Base-by-base conservation (phyloP, 352 stramenopile genomes). In the Globisporangium cederbergense region DNA sequence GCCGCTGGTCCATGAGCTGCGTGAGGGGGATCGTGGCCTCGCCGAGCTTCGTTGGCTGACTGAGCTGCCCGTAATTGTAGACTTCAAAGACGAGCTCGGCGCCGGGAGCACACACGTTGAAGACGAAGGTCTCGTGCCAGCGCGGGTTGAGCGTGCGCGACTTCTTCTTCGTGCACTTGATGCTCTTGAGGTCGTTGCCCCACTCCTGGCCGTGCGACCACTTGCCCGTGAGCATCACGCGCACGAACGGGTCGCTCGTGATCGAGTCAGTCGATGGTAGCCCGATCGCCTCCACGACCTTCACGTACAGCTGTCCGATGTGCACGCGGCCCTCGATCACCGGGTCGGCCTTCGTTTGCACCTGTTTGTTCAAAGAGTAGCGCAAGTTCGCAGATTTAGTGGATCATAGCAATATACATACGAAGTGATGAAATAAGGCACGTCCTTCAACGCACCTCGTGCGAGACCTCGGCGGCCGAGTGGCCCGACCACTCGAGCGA, bases 61-160 rank as follows among this genome's bases (percentile, higher is more conserved):
- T 90, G 54, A 95, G 62, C 64, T 95, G 86, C 0, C 86, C 86
- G 51, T 90, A 86, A 68, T 95, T 95, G 73, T 91, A 95, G 53
- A 95, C 83, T 57, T 95, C 86, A 34, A 95, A 79, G 38, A 93
- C 72, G 34, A 95, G 67, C 63, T 93, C 83, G 0, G 86, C 86
- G n/a, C 86, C 86, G 4, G 86, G 86, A 4, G 86, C 86, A 54
- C 83, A 95, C 36, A 95, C 86, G 62, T 95, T 95, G 70, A 93
- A 95, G 45, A 95, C 86, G 51, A 95, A 95, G 10, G 82, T 95
- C 62, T 95, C 86, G 60, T 95, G 86, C 86, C 86, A 95, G 30
- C 86, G 86, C 32, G 86, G 86, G 58, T 95, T 95, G 32, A 95
- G 75, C 46, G 86, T 95, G 46, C 86, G 83, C 34, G 82, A 92